Evolutionary conservation across 148 eudicot species (phyloP), one percentile per base, ranked within the genome.

Genomic region (Pharnaceum exiguum): DNA sequence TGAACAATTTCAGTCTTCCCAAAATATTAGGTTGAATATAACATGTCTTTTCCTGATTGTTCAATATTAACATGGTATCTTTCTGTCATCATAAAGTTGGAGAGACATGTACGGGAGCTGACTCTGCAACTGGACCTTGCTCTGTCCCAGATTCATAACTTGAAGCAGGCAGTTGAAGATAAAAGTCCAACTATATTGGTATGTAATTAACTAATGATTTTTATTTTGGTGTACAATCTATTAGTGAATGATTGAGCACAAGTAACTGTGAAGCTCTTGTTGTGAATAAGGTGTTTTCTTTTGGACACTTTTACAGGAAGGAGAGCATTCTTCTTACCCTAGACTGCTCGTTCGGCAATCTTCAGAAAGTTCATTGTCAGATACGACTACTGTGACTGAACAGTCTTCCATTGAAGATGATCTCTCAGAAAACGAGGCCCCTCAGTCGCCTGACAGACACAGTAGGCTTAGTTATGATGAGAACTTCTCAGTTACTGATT

Each of bases 81-180:
- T 22, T 31, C 61, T 60, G 40, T 35, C 17, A 25, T 56, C 18
- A n/a, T 70, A 61, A 56, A 93, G 98, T 71, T 93, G 59, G 90
- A 88, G 77, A 79, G 79, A 59, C 80, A 84, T 54, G 62, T 88
- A 25, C 74, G 73, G 46, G 95, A 88, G 62, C 70, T 93, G 46
- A 81, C 83, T 55, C 51, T 62, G 79, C 90, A 83, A 62, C 76
- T 85, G 69, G 84, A 93, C 54, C 74, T 78, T 36, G 94, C 95
- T 61, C 74, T 77, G 57, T 74, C 95, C 48, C 86, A 82, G 77
- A 66, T 88, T 75, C 85, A 79, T 65, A 82, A 85, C 61, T 51
- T 88, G 78, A 68, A 76, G 65, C 71, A 66, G 49, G 63, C 67
- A 39, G 42, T 69, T 60, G 86, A 68, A 59, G 81, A 77, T 50